These are phyloP conservation scores for Aspergillus asperescens DNA, from an alignment of 495 filamentous ascomycete genomes.

Conservation along the genomic window DNA sequence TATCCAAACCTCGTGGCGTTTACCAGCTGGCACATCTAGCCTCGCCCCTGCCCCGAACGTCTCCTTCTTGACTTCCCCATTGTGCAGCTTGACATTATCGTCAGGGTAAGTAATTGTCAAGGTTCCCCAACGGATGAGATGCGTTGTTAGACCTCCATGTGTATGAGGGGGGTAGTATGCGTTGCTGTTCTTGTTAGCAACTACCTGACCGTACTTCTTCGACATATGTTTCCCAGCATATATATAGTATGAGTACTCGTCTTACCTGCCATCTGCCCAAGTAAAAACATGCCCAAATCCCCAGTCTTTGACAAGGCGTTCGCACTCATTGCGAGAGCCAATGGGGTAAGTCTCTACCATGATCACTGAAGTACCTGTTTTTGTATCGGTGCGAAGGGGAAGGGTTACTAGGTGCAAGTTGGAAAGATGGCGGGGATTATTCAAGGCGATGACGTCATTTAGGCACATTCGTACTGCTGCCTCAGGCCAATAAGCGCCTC, in stretches of 20 bases:
- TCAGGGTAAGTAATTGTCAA: constrained; percentile 71
- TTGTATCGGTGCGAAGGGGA: not conserved
- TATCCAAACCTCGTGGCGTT: constrained; percentile 80
- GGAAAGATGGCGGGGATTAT: not conserved
- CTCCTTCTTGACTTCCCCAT: constrained; percentile 48
- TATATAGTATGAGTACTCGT: constrained; percentile 5
- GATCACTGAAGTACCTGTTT: not conserved
- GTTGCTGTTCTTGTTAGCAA: constrained; percentile 39
- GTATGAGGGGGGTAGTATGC: constrained; percentile 72
- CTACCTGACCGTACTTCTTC: no score
- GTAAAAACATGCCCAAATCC: constrained; percentile 74
- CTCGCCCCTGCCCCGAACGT: constrained; percentile 64
- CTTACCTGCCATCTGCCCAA: constrained; percentile 72
- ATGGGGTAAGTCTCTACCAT: constrained; percentile 30
- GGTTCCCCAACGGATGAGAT: constrained; percentile 65
- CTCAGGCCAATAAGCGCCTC: not conserved
- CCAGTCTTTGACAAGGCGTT: constrained; percentile 66
- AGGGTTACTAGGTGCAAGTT: not conserved
- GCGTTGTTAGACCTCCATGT: constrained; percentile 65
- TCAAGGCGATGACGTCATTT: not conserved
- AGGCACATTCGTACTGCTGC: not conserved
- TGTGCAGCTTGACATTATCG: constrained; percentile 45
- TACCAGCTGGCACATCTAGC: constrained; percentile 69
- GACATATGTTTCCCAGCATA: not conserved
- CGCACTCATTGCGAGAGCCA: constrained; percentile 47